These are phyloP conservation scores for Starmerella potacharoeniae DNA, from an alignment of 805 yeast species.

Conservation along the genomic window DNA sequence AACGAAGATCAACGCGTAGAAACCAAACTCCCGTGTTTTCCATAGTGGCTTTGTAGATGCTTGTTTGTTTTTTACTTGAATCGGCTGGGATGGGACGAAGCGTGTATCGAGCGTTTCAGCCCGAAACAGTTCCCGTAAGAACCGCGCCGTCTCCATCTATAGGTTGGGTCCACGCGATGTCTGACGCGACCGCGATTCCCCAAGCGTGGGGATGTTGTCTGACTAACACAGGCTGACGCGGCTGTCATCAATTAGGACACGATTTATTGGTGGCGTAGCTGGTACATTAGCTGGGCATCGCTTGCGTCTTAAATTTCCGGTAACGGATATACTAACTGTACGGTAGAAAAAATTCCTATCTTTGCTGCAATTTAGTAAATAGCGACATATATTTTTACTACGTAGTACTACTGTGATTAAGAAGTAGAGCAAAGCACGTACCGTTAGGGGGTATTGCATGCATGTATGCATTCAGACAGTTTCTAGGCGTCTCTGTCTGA, in stretches of 20 bases:
- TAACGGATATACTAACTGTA: too few species aligned
- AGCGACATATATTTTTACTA: too few species aligned
- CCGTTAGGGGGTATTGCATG: too few species aligned
- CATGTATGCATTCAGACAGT: too few species aligned
- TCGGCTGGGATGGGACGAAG: slow-evolving; percentile 29
- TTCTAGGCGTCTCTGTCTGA: too few species aligned
- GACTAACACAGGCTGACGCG: not conserved
- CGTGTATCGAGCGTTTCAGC: slow-evolving; percentile 37
- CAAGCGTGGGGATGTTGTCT: not conserved
- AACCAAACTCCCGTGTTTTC: slow-evolving; percentile 61
- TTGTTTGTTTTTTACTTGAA: slow-evolving; percentile 23
- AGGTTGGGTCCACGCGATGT: not conserved
- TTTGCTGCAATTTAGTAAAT: too few species aligned
- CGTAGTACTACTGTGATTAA: too few species aligned
- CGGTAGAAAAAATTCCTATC: too few species aligned
- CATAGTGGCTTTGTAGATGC: slow-evolving; percentile 44
- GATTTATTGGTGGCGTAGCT: not conserved
- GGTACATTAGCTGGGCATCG: too few species aligned
- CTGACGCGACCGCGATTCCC: not conserved
- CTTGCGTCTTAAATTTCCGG: too few species aligned
- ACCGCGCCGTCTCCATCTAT: not conserved
- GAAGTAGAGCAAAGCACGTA: too few species aligned
- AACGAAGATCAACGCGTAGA: slow-evolving; percentile 53
- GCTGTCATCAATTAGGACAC: not conserved
- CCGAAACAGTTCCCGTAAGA: slow-evolving; percentile 24